Base-by-base conservation (phyloP, 1,284 basidiomycete species). In the Dichomitus squalens region DNA sequence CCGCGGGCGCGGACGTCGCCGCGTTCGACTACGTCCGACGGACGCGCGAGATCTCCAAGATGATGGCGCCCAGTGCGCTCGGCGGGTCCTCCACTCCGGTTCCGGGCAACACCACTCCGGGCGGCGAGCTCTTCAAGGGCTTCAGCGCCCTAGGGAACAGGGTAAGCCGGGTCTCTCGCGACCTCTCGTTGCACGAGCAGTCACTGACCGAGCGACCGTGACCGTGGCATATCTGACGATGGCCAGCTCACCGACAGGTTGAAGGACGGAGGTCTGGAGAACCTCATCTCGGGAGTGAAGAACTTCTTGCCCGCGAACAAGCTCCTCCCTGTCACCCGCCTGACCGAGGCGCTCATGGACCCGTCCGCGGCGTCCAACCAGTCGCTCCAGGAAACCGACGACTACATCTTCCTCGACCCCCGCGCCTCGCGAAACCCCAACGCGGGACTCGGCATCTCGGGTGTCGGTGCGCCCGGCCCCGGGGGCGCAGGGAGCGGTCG, bases 261-360 rank as follows among this genome's bases (percentile, higher is more conserved):
- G 59, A 94, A 97, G 75, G 96, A 98, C 72, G 92, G 94, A 35
- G 95, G 95, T 21, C 80, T 97, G 38, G 96, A 99, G 71, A 96
- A 97, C 72, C 79, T 99, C 11, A 93, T 99, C 57, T 96, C 95
- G 1, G 96, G 96, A 29, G 97, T 99, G 59, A 98, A 98, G 75
- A 98, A 98, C 76, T 96, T 99, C 80, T 77, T 99, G 12, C 97
- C 97, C 0, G 90, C 93, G 0, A 93, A 95, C 70, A 99, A 99
- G 75, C 86, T 98, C 57, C 83, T 98, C 40, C 90, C 94, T 7
- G 87, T 98, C 46, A 98, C 97, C 0, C 87, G 96, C 7, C 80
- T 99, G 23, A 90, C 94, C 1, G 96, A 98, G 67, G 95, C 96
- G 4, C 79, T 99, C 21, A 98, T 99, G 95, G 97, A 99, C 70